These are phyloP conservation scores for Cryptococcus wingfieldii DNA, from an alignment of 1,284 basidiomycete species.

Conservation along the genomic window DNA sequence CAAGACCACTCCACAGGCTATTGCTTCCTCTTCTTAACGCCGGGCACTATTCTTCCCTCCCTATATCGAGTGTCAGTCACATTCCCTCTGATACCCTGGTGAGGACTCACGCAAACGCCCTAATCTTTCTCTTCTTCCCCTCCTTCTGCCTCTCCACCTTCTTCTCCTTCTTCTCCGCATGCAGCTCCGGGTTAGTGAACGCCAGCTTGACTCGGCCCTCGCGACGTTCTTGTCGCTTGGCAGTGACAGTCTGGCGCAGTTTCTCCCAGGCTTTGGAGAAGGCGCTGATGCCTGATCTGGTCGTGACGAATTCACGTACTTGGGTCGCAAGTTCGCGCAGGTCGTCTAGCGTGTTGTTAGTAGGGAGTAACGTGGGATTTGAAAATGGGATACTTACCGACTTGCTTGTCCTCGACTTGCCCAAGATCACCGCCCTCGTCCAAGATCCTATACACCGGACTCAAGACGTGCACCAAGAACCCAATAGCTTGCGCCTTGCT, in stretches of 20 bases:
- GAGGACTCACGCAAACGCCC: conserved; percentile 43
- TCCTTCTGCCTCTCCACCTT: conserved; percentile 75
- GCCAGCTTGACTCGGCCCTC: conserved; percentile 61
- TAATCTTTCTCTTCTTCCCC: conserved; percentile 68
- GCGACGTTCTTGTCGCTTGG: conserved; percentile 68
- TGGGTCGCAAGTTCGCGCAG: conserved; percentile 78
- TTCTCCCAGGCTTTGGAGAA: conserved; percentile 76
- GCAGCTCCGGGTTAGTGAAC: conserved; percentile 35
- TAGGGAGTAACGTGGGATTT: background rate
- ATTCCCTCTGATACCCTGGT: background rate
- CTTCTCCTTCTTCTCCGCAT: conserved; percentile 68
- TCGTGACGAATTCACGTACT: conserved; percentile 80
- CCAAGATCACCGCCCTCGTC: conserved; percentile 64
- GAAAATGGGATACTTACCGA: conserved; percentile 58
- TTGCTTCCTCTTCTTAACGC: conserved; percentile 7
- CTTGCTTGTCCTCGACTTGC: conserved; percentile 66
- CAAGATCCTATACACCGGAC: conserved; percentile 77
- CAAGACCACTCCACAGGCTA: background rate
- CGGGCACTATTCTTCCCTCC: conserved; percentile 8
- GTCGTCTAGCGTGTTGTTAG: conserved; percentile 58
- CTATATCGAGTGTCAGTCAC: background rate
- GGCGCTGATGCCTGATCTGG: conserved; percentile 73
- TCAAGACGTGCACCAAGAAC: conserved; percentile 79
- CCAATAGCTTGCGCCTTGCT: conserved; percentile 56
- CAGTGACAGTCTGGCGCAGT: conserved; percentile 67